Evolutionary conservation across 805 yeast species (phyloP), one percentile per base, ranked within the genome.

Genomic region (Wickerhamomyces bovis): DNA sequence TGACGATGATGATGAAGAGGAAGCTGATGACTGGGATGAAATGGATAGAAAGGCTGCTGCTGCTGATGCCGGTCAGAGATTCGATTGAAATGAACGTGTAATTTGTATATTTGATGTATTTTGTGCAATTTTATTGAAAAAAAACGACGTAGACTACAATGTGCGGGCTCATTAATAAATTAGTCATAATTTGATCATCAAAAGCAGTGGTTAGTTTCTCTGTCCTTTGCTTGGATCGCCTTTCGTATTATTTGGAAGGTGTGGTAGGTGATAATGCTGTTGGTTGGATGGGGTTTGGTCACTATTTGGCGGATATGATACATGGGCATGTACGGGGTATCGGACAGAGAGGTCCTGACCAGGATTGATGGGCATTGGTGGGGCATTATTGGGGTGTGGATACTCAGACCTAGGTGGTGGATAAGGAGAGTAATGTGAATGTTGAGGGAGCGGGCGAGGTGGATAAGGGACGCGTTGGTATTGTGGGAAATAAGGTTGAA

Each of bases 1-100:
- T n/a, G 71, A 66, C 31, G 65, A 55, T 30, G 73, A 69, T 33
- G 73, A 68, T 43, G 68, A 64, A 43, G 71, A 69, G 22, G 64
- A 69, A 23, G 64, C 64, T 46, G 77, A 75, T 6, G 62, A 56
- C 38, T 56, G 62, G 62, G 62, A 58, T 47, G 61, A 58, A 45
- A 44, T 57, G 51, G 62, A 56, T 41, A 55, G 44, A 46, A 56
- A 58, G 44, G 62, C 61, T 15, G 62, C 59, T 20, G 51, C 46
- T 40, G 60, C 45, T 22, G 62, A 58, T 69, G 78, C 41, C 69
- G 71, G 28, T 7, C 42, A 39, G 7, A 33, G 36, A 33, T 42
- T 33, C 15, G 44, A 42, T 7, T 33, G 36, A 33, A 18, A 7
- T 16, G 20, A 33, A 33, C 18, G 21, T 22, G 39, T 22, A 18